Base-by-base conservation (phyloP, 2,329 filamentous ascomycete genomes). In the Clarireedia paspali region DNA sequence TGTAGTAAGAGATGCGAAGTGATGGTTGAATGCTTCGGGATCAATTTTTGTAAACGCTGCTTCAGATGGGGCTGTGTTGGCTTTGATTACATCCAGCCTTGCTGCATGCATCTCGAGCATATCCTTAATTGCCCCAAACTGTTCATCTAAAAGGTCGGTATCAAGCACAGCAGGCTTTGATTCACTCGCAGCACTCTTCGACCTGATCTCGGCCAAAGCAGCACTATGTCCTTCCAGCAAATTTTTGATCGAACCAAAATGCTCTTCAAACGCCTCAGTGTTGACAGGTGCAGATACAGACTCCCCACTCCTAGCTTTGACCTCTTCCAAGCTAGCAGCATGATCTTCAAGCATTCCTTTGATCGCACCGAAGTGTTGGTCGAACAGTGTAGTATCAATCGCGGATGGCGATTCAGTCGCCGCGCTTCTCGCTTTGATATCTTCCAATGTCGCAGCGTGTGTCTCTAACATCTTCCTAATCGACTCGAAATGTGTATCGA, bases 401-500 rank as follows among this genome's bases (percentile, higher is more conserved):
- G 15, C 3, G 5, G 40, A 17, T 17, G n/a, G 10, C 6, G 12
- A 5, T 24, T 24, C 23, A 20, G 42, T 5, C 6, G 20, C 42
- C 9, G 4, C 5, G 26, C 9, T 9, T 20, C 15, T 55, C 9
- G 64, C 57, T 17, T 58, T 57, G 38, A 63, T 56, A 10, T 59
- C 59, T 5, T 48, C 36, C 17, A 63, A 34, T 2, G 40, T 10
- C 3, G 47, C 36, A 2, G 27, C 20, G 10, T 62, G 57, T 4
- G 39, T 17, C 7, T 57, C 51, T 9, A 61, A 30, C 12, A 38
- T 42, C 12, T 15, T 36, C 23, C 15, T 49, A 42, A 61, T 59
- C 5, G 57, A 58, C 46, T 49, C 27, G 27, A 62, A 62, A 30
- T 65, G 62, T 3, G 58, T 54, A 48, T 63, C 58, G 12, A 66